Base-by-base conservation (phyloP, 805 yeast genomes). In the Metschnikowia colocasiae region DNA sequence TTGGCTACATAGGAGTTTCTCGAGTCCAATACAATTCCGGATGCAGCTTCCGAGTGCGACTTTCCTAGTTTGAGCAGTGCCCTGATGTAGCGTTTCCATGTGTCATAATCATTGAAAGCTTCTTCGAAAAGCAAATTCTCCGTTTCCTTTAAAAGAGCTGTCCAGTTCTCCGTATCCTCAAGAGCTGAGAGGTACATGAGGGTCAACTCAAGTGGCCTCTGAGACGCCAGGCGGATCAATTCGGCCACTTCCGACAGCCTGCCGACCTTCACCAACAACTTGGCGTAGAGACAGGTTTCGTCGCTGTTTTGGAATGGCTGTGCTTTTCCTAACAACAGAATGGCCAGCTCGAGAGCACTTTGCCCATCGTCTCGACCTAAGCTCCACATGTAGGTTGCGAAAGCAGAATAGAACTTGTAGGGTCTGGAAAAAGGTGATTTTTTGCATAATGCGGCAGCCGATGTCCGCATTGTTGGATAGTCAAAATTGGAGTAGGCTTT, bases 41-140 rank as follows among this genome's bases (percentile, higher is more conserved):
- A 39, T 3, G 37, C 27, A 6, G 60, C 26, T 1, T 76, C 62
- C 2, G 69, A 73, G 9, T 64, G 64, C 2, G 65, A 42, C 45
- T 63, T 56, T 10, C 57, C 64, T 19, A 75, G 52, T 22, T 73
- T 55, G 16, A 59, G 56, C 0, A 75, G 73, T 2, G 90, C 67
- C 38, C 70, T 65, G 18, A 80, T 73, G 42, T 78, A 63, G 15
- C 71, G 67, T 53, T 81, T 78, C 87, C 95, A 88, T 32, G 89
- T 80, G 47, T 79, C 78, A 72, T 80, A 91, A 61, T 90, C 96
- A 62, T 91, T 89, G 46, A 85, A 75, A 8, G 71, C 62, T 20
- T 75, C 65, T 3, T 65, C 68, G 15, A 74, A 67, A 29, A 89
- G 61, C 12, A 80, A 69, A 49, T 68, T 67, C 0, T 69, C 62